These are phyloP conservation scores for Geranium rotundifolium DNA, from an alignment of 345 rosid genomes.

Conservation along the genomic window DNA sequence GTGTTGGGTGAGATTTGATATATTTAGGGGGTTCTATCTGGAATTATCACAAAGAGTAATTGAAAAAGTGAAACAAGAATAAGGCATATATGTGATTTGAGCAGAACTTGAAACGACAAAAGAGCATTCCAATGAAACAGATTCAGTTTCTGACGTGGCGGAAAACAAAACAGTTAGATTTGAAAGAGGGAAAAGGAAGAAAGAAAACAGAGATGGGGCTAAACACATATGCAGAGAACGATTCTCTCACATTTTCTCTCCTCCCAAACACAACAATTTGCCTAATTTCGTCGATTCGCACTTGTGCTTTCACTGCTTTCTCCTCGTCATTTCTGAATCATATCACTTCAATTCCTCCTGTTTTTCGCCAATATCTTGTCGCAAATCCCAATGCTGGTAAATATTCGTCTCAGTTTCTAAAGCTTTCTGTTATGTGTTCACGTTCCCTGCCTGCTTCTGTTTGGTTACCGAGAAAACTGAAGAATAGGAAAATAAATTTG, in stretches of 20 bases:
- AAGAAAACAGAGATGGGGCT: neutral
- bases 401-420: neutral
- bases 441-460: neutral
- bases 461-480: neutral
- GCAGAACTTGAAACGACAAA: too few relatives aligned
- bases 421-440: neutral
- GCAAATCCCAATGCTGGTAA: neutral
- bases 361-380: neutral
- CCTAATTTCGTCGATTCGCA: too few relatives aligned
- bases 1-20: too few relatives aligned
- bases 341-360: neutral
- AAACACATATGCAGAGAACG: neutral
- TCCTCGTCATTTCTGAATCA: neutral
- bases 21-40: too few relatives aligned
- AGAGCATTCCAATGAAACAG: neutral
- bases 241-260: neutral
- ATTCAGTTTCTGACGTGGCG: neutral
- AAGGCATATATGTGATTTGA: too few relatives aligned
- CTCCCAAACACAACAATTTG: neutral
- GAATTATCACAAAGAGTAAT: too few relatives aligned
- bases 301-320: neutral
- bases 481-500: neutral
- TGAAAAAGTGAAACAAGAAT: too few relatives aligned
- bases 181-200: neutral
- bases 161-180: neutral